These are phyloP conservation scores for Pseudocercospora macadamiae DNA, from an alignment of 2,329 filamentous ascomycete genomes.

Conservation along the genomic window DNA sequence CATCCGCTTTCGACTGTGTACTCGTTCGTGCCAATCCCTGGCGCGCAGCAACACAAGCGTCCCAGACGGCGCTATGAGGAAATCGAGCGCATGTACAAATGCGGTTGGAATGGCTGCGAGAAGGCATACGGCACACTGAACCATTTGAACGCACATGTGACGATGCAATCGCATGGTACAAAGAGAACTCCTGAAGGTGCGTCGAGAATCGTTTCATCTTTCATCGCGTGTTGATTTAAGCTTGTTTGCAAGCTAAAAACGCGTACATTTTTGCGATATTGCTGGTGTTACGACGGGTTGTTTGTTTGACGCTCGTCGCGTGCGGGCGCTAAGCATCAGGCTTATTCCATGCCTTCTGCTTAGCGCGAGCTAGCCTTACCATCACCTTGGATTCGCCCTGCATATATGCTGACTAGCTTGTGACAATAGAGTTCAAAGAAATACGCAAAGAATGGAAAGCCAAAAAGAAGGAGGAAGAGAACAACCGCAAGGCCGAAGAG, in stretches of 20 bases:
- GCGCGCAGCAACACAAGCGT: constrained; percentile 95
- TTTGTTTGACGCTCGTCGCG: constrained; percentile 32
- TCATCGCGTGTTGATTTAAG: constrained; percentile 18
- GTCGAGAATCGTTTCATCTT: constrained; percentile 37
- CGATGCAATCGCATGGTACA: constrained; percentile 94
- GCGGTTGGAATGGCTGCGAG: constrained; percentile 96
- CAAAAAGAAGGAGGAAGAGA: constrained; percentile 98
- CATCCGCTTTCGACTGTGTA: constrained; percentile 77
- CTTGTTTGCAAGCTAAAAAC: constrained; percentile 20
- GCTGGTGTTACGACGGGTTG: constrained; percentile 29
- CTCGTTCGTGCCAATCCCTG: constrained; percentile 95
- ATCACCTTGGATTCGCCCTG: constrained; percentile 28
- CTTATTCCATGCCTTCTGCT: constrained; percentile 32
- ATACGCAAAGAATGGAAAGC: constrained; percentile 99
- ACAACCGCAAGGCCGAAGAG: constrained; percentile 84
- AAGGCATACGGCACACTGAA: constrained; percentile 98
- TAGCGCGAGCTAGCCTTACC: constrained; percentile 37
- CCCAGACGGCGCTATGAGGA: constrained; percentile 93
- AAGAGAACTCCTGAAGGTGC: constrained; percentile 97
- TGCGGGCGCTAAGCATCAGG: constrained; percentile 35
- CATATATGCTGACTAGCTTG: constrained; percentile 42
- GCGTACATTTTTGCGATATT: constrained; percentile 10
- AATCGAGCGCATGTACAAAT: constrained; percentile 99
- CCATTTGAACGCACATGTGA: constrained; percentile 96
- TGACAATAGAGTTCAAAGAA: constrained; percentile 85